Base-by-base conservation (phyloP, 306 rosid genomes). In the Malus fusca region DNA sequence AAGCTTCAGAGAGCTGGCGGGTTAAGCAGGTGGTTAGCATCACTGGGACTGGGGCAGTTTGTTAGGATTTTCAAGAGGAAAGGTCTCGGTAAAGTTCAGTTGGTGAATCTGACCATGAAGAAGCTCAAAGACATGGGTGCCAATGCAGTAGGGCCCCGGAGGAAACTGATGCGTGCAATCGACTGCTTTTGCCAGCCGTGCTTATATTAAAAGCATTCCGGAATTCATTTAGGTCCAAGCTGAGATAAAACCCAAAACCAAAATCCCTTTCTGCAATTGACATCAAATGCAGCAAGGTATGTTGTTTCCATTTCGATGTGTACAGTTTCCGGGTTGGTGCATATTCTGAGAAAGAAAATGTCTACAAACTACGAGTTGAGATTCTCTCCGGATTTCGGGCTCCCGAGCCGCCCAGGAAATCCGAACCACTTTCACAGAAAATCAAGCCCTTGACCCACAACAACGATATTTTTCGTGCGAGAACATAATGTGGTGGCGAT, bases 61-160 rank as follows among this genome's bases (percentile, higher is more conserved):
- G 93, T 86, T 68, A 85, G 83, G 77, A 82, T 95, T 79, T 92
- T 95, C 72, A 92, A 79, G 60, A 86, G 96, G 51, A 95, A 69
- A 73, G 64, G 88, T 76, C 71, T 95, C 46, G 69, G 25, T 46
- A 95, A 92, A 78, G 89, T 87, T 84, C 97, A 95, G 69, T 85
- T 95, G 78, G 96, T 84, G 68, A 88, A 90, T 82, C 78, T 95
- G 67, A 95, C 92, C 73, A 92, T 92, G 99, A 85, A 92, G 69
- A 95, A 89, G 77, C 97, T 95, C 72, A 90, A 95, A 86, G 93
- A 92, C 82, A 95, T 95, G 97, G 96, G 99, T 17, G 97, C 97
- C 44, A 83, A 69, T 80, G 96, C 97, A 1, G 99, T 95, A n/a
- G 97, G 99, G 76, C 99, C 99, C 15, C 84, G 99, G 82, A 82